Percentiles rank a stretch among this genome's conserved stretches.
phyloP scores from a whole-genome alignment of 495 filamentous ascomycete species.

The Neurospora sp. region DNA sequence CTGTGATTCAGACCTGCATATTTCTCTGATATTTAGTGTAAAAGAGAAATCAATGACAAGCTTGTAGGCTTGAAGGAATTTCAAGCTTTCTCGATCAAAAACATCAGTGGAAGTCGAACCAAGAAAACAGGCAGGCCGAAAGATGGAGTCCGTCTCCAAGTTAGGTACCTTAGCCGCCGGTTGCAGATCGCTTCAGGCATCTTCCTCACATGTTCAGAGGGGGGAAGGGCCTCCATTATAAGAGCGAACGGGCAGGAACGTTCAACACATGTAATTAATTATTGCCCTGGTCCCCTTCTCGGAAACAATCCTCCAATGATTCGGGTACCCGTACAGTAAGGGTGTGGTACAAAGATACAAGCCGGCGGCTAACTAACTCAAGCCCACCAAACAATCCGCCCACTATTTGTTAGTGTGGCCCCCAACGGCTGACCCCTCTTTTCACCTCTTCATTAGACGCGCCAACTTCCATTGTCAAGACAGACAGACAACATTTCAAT shows the following conservation, averaged over 20 bases:
- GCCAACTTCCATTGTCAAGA: background rate
- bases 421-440: background rate
- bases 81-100: too few species aligned
- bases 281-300: background rate
- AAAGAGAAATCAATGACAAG: background rate
- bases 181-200: background rate
- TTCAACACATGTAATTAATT: background rate
- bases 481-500: background rate
- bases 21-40: background rate
- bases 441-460: background rate
- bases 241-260: background rate
- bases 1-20: background rate
- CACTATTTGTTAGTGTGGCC: background rate
- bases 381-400: background rate
- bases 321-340: background rate
- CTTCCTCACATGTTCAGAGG: background rate
- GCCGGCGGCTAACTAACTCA: background rate
- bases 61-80: too few species aligned
- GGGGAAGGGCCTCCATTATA: background rate
- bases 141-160: background rate
- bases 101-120: background rate
- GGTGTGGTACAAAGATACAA: background rate
- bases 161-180: background rate
- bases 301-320: background rate
- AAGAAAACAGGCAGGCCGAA: background rate